phyloP scores from a whole-genome alignment of 768 basidiomycete genomes.

The Lepiota subincarnata region DNA sequence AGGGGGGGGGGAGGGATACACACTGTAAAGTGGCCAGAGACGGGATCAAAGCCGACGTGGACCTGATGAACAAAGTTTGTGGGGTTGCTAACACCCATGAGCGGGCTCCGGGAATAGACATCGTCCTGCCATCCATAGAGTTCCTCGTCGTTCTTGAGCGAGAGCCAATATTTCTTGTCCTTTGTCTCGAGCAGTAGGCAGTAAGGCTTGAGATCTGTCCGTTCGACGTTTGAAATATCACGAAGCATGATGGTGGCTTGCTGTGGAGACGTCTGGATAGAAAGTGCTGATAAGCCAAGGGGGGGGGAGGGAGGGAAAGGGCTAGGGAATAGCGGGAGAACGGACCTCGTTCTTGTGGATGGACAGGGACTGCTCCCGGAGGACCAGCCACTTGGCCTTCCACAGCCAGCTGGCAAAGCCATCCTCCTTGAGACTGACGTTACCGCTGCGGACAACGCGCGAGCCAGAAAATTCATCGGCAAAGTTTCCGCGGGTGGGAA shows the following conservation, averaged over 20 bases:
- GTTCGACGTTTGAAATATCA: slow-evolving; percentile 84
- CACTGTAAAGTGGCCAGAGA: slow-evolving; percentile 91
- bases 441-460: slow-evolving; percentile 63
- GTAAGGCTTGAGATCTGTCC: slow-evolving; percentile 92
- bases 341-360: slow-evolving; percentile 93
- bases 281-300: slow-evolving; percentile 9
- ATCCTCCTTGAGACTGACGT: slow-evolving; percentile 89
- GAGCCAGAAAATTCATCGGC: slow-evolving; percentile 29
- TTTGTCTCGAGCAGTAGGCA: slow-evolving; percentile 85
- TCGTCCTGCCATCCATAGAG: slow-evolving; percentile 99
- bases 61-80: slow-evolving; percentile 99
- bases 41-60: slow-evolving; percentile 94
- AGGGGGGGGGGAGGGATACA: slow-evolving; percentile 25
- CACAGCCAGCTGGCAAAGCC: slow-evolving; percentile 90
- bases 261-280: slow-evolving; percentile 42
- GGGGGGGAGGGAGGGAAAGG: too few relatives aligned
- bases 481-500: slow-evolving; percentile 50
- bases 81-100: slow-evolving; percentile 91
- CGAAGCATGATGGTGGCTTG: slow-evolving; percentile 63
- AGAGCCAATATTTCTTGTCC: slow-evolving; percentile 75
- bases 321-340: slow-evolving; percentile 7
- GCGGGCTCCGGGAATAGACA: slow-evolving; percentile 85
- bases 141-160: slow-evolving; percentile 91
- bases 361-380: slow-evolving; percentile 73
- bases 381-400: slow-evolving; percentile 84